Conservation (phyloP, 306 rosid genomes). For the Begonia loranthoides region DNA sequence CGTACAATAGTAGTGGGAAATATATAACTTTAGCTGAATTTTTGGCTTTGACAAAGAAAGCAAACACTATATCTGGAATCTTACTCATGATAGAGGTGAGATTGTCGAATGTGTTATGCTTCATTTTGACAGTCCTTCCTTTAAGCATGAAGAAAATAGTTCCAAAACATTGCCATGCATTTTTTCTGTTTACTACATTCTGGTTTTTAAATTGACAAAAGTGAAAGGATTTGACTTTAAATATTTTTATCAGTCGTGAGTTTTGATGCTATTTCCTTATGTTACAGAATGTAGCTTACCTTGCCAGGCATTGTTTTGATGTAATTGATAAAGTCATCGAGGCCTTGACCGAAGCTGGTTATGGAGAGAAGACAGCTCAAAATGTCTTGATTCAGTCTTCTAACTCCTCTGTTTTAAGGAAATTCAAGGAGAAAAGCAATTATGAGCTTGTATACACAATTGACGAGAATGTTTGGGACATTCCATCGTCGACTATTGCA, state of each 20-base stretch:
- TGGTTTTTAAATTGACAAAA: too few species aligned
- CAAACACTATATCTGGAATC: conserved; percentile 55
- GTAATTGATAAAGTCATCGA: conserved; percentile 37
- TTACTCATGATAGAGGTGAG: conserved; percentile 66
- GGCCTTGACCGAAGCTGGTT: conserved; percentile 54
- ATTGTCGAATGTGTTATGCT: neutral
- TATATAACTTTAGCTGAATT: conserved; percentile 51
- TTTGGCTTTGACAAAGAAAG: conserved; percentile 56
- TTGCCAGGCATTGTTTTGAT: conserved; percentile 36
- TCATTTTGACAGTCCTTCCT: neutral
- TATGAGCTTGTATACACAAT: conserved; percentile 61
- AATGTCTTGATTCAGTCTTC: conserved; percentile 71
- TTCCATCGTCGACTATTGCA: conserved; percentile 20
- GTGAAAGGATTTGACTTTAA: too few species aligned
- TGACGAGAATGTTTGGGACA: conserved; percentile 38
- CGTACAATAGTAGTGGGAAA: conserved; percentile 21
- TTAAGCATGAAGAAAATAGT: neutral
- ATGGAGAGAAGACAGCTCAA: conserved; percentile 30
- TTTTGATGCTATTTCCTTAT: too few species aligned
- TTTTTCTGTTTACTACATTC: too few species aligned
- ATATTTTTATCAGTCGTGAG: too few species aligned
- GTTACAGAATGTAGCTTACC: conserved; percentile 58
- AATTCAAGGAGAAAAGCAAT: conserved; percentile 41
- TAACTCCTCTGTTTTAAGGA: conserved; percentile 49
- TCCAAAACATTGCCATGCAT: too few species aligned